Base-by-base conservation (phyloP, 2,329 filamentous ascomycete species). In the Xylariaceae sp. region DNA sequence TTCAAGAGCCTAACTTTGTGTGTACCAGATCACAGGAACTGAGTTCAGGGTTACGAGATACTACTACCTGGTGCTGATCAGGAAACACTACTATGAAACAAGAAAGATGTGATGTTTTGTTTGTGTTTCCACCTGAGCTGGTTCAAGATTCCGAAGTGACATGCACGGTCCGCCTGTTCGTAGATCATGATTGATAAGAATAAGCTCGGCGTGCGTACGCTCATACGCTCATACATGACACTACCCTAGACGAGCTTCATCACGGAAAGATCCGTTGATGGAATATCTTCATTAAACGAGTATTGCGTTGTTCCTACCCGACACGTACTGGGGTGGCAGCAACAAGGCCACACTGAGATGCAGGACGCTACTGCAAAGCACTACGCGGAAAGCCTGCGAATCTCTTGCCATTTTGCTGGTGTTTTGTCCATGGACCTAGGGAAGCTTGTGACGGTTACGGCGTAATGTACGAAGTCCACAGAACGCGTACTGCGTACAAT, bases 191-290 rank as follows among this genome's bases (percentile, higher is more conserved):
- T n/a, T n/a, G n/a, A 36, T 18, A 41, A 24, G 27, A 53, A 45
- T 50, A 53, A 50, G 55, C 52, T 53, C 53, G 46, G 53, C 39
- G 30, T 36, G 23, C 35, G 27, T 26, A 43, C 36, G 26, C 21
- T 24, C 11, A n/a, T 43, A 45, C 41, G 57, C 57, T n/a, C n/a
- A n/a, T n/a, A n/a, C n/a, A n/a, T n/a, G n/a, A n/a, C n/a, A n/a
- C n/a, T 40, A 57, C 50, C 35, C 7, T 37, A 37, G 42, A 47
- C 36, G 36, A 56, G 44, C 32, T 45, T 42, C 44, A 40, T 50
- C 29, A 44, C 57, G 57, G 53, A 53, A 51, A 57, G 57, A 56
- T 50, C 57, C 57, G 57, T 54, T 47, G 44, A 13, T 41, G 13
- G 13, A 41, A 8, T 36, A 4, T 36, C 6, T 37, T 39, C 35